Percentiles rank a stretch among this genome's conserved stretches.
Evolutionary conservation across 768 basidiomycete genomes (phyloP).

Genomic region (Phylloporus sp.): DNA sequence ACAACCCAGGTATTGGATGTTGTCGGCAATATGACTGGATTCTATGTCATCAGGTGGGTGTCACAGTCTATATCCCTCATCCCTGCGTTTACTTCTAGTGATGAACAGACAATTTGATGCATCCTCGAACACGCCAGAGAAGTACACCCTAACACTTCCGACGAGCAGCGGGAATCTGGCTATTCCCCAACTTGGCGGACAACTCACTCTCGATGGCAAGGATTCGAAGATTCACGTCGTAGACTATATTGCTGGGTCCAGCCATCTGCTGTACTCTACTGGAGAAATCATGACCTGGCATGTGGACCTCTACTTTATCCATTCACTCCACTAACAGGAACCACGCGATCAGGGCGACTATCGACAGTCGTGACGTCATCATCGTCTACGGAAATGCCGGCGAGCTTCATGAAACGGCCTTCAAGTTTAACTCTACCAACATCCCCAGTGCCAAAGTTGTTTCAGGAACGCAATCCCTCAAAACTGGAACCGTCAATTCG

Average conservation of each 20-base stretch:
- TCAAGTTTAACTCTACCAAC: slow-evolving; percentile 31
- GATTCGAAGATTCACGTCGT: slow-evolving; percentile 51
- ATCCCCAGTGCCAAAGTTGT: slow-evolving; percentile 21
- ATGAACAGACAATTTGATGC: slow-evolving; percentile 14
- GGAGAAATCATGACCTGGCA: slow-evolving; percentile 49
- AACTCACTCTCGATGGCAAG: slow-evolving; percentile 43
- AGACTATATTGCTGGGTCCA: slow-evolving; percentile 43
- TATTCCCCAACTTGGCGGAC: slow-evolving; percentile 41
- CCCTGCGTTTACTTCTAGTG: not conserved
- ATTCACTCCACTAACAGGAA: not conserved
- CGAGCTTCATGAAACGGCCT: slow-evolving; percentile 47
- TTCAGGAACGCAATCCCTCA: slow-evolving; percentile 29
- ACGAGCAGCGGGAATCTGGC: slow-evolving; percentile 42
- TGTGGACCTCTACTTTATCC: not conserved
- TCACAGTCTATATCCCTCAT: not conserved
- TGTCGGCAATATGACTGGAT: slow-evolving; percentile 43
- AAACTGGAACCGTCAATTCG: slow-evolving; percentile 32
- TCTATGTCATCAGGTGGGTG: slow-evolving; percentile 35
- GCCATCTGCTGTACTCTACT: slow-evolving; percentile 42
- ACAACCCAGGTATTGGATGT: slow-evolving; percentile 47
- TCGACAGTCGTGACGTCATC: slow-evolving; percentile 44
- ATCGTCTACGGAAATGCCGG: slow-evolving; percentile 44
- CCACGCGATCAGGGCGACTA: slow-evolving; percentile 36
- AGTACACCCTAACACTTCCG: slow-evolving; percentile 39
- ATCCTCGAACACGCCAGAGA: slow-evolving; percentile 7